phyloP scores from a whole-genome alignment of 1,284 basidiomycete species.

The Cryptococcus sp. region DNA sequence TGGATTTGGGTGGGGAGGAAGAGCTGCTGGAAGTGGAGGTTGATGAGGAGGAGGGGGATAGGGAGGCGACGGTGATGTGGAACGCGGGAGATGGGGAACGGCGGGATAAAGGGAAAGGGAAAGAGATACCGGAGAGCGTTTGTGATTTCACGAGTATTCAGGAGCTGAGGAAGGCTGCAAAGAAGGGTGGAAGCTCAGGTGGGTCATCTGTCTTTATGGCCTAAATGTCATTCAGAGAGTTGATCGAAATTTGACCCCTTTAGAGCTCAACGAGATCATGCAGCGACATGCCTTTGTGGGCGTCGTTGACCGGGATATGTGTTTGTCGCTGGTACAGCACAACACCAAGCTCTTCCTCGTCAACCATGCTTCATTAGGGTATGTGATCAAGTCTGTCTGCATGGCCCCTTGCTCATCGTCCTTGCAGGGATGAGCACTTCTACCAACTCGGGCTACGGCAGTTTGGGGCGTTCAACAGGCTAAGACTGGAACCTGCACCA shows the following conservation, averaged over 20 bases:
- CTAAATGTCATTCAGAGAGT: neutral
- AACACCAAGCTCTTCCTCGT: slow-evolving; percentile 84
- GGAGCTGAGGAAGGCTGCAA: slow-evolving; percentile 61
- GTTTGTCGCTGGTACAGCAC: slow-evolving; percentile 80
- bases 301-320: slow-evolving; percentile 72
- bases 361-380: slow-evolving; percentile 79
- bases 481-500: slow-evolving; percentile 81
- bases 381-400: slow-evolving; percentile 38
- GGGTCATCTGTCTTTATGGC: slow-evolving; percentile 32
- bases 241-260: neutral
- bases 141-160: slow-evolving; percentile 78
- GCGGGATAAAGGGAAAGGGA: slow-evolving; percentile 36
- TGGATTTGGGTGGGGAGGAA: slow-evolving; percentile 23
- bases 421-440: slow-evolving; percentile 79
- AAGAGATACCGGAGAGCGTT: slow-evolving; percentile 70
- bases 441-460: slow-evolving; percentile 91
- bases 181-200: slow-evolving; percentile 68
- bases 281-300: slow-evolving; percentile 90
- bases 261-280: slow-evolving; percentile 78
- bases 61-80: slow-evolving; percentile 12
- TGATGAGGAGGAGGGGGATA: slow-evolving; percentile 13
- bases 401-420: neutral
- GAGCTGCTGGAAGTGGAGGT: slow-evolving; percentile 20
- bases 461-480: slow-evolving; percentile 74
- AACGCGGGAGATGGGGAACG: slow-evolving; percentile 10